Conservation (phyloP, 768 basidiomycete genomes). For the Leccinum uliginosum region DNA sequence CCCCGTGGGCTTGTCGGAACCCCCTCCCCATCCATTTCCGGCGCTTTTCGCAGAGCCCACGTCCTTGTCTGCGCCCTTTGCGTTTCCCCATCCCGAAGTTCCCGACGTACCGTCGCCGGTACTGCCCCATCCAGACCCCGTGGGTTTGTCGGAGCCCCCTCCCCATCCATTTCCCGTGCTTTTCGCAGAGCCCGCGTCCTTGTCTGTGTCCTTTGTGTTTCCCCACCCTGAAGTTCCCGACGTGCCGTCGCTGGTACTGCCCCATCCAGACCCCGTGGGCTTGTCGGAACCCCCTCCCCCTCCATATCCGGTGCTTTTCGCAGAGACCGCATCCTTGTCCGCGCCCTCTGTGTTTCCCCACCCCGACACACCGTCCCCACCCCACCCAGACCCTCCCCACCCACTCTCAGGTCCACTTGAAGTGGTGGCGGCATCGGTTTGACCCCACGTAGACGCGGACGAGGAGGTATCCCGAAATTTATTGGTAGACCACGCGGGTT, state of each 20-base stretch:
- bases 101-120: neutral
- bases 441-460: neutral
- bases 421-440: neutral
- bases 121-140: neutral
- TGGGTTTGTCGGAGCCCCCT: neutral
- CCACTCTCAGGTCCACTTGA: neutral
- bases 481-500: neutral
- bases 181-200: neutral
- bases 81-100: neutral
- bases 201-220: neutral
- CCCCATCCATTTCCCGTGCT: neutral
- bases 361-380: conserved; percentile 4
- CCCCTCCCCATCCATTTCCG: neutral
- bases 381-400: conserved; percentile 13
- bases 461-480: neutral
- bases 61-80: neutral
- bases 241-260: neutral
- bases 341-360: neutral
- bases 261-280: conserved; percentile 3
- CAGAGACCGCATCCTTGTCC: neutral
- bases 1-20: neutral
- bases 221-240: conserved; percentile 13
- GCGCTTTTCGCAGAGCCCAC: neutral
- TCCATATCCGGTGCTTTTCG: neutral
- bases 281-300: neutral